phyloP scores from a whole-genome alignment of 2,329 filamentous ascomycete genomes.

The Stylonectria norvegica region DNA sequence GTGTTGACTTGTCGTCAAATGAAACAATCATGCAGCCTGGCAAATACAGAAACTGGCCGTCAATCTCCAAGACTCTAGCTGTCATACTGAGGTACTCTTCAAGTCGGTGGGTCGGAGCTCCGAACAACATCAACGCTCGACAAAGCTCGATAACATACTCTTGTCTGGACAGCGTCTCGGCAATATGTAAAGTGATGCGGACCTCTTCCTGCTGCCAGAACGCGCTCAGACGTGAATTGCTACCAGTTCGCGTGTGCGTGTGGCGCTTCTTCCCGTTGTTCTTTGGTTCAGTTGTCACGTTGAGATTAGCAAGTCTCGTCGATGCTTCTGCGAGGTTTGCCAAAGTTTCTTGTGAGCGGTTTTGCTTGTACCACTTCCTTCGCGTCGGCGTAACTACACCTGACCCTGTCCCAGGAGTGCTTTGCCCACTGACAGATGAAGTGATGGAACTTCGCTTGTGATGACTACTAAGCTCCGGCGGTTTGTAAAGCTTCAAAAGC shows the following conservation, averaged over 20 bases:
- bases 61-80: constrained; percentile 76
- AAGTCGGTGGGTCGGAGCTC: constrained; percentile 83
- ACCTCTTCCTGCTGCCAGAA: constrained; percentile 43
- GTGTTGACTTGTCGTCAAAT: constrained; percentile 68
- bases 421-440: constrained; percentile 27
- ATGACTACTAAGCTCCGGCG: constrained; percentile 26
- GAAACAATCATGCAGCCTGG: constrained; percentile 91
- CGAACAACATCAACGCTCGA: constrained; percentile 79
- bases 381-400: constrained; percentile 42
- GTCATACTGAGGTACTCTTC: constrained; percentile 89
- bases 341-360: constrained; percentile 45
- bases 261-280: constrained; percentile 31
- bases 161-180: constrained; percentile 70
- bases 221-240: constrained; percentile 35
- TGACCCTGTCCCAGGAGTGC: constrained; percentile 34
- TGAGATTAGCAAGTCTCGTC: constrained; percentile 38
- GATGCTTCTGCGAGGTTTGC: constrained; percentile 48
- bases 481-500: constrained; percentile 46
- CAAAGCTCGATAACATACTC: constrained; percentile 82
- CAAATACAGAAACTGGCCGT: constrained; percentile 84
- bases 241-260: constrained; percentile 36
- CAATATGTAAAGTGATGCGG: constrained; percentile 51
- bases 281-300: constrained; percentile 17
- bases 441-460: constrained; percentile 25
- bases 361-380: constrained; percentile 48